Evolutionary conservation across 371 early-diverging fungal species (phyloP).

Genomic region (Mitosporidium daphniae): DNA sequence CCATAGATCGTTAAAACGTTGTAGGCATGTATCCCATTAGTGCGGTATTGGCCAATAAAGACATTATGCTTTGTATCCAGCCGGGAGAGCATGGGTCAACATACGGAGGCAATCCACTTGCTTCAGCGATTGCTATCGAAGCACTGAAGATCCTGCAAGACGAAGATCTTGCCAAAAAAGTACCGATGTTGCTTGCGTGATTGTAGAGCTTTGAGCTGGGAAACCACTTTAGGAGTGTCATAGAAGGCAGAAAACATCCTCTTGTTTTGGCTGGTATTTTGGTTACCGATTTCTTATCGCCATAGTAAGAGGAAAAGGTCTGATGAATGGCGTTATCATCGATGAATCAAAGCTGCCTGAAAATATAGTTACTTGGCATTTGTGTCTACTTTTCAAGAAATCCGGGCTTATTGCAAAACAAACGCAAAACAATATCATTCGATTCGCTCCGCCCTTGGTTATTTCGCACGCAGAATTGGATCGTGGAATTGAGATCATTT

Average conservation of each 20-base stretch:
- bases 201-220: constrained; percentile 22
- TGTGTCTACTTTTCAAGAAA: constrained; percentile 56
- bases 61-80: constrained; percentile 55
- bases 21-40: constrained; percentile 71
- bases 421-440: constrained; percentile 84
- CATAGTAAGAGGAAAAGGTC: constrained; percentile 61
- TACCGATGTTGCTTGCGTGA: constrained; percentile 1
- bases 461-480: constrained; percentile 51
- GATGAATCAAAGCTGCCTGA: constrained; percentile 25
- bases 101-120: constrained; percentile 40
- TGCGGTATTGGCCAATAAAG: constrained; percentile 40
- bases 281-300: neutral
- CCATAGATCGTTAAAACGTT: too few relatives aligned
- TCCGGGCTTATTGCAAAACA: constrained; percentile 76
- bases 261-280: constrained; percentile 17
- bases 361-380: constrained; percentile 65
- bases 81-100: constrained; percentile 80
- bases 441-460: constrained; percentile 61
- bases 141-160: constrained; percentile 45
- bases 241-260: constrained; percentile 28
- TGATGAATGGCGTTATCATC: constrained; percentile 75
- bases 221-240: constrained; percentile 27
- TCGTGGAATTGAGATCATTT: constrained; percentile 39
- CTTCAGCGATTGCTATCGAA: constrained; percentile 46
- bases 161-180: constrained; percentile 39